Percentiles rank a stretch among this genome's conserved stretches.
These are phyloP conservation scores for Penicillium diatomitis DNA, from an alignment of 495 filamentous ascomycete species.

Conservation along the genomic window DNA sequence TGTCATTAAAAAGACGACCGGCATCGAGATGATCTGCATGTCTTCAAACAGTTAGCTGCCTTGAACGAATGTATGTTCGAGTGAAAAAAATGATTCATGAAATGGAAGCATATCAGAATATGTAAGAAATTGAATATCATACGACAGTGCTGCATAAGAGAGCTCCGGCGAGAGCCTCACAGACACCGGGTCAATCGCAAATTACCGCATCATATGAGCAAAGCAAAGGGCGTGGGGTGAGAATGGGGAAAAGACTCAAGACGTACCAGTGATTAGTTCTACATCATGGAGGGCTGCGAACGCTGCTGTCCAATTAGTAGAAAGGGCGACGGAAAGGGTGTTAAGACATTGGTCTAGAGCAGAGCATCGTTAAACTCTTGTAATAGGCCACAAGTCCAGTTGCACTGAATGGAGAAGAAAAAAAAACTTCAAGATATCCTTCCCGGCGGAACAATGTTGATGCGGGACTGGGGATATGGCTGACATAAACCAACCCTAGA, in stretches of 20 bases:
- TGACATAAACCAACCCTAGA: slow-evolving; percentile 32
- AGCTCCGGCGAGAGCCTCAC: slow-evolving; percentile 79
- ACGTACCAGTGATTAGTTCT: slow-evolving; percentile 21
- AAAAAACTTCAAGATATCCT: slow-evolving; percentile 18
- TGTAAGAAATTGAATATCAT: slow-evolving; percentile 97
- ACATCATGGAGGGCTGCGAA: not conserved
- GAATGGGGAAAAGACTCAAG: not conserved
- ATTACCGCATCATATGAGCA: slow-evolving; percentile 81
- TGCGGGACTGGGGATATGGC: slow-evolving; percentile 8
- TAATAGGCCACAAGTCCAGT: slow-evolving; percentile 1
- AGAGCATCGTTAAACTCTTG: slow-evolving; percentile 10
- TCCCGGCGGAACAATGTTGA: slow-evolving; percentile 6
- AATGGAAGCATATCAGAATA: slow-evolving; percentile 63
- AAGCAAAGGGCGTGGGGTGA: not conserved
- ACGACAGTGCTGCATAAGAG: slow-evolving; percentile 57
- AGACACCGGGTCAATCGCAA: slow-evolving; percentile 85
- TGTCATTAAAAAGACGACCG: not conserved
- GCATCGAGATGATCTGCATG: not conserved
- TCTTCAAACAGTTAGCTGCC: slow-evolving; percentile 23
- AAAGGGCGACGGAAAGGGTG: too few relatives aligned
- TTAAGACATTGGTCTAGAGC: too few relatives aligned
- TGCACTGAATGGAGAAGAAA: slow-evolving; percentile 4
- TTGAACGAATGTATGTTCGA: too few relatives aligned
- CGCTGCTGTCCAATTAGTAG: not conserved
- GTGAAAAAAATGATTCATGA: slow-evolving; percentile 6